These are phyloP conservation scores for Rugosomyces carneus DNA, from an alignment of 1,284 basidiomycete genomes.

Conservation along the genomic window DNA sequence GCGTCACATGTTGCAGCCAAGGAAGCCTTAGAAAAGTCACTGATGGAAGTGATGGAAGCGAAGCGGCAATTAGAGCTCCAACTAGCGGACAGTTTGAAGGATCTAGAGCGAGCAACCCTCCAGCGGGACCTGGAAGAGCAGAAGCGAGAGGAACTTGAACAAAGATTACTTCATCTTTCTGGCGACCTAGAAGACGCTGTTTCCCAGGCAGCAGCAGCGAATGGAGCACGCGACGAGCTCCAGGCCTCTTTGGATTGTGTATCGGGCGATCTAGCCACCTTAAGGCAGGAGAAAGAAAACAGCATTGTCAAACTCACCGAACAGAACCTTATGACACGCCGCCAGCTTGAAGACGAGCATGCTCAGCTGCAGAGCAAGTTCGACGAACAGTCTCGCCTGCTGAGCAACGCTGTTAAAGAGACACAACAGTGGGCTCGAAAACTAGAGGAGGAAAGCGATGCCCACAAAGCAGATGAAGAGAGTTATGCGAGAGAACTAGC, in stretches of 20 bases:
- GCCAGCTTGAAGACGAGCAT: slow-evolving; percentile 23
- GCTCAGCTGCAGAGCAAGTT: slow-evolving; percentile 20
- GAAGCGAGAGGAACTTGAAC: slow-evolving; percentile 19
- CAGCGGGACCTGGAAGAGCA: slow-evolving; percentile 17
- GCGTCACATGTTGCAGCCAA: slow-evolving; percentile 24
- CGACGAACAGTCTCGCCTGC: slow-evolving; percentile 23
- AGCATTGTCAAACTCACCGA: slow-evolving; percentile 15
- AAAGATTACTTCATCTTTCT: slow-evolving; percentile 23
- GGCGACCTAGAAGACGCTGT: slow-evolving; percentile 21
- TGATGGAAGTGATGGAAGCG: slow-evolving; percentile 16
- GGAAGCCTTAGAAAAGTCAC: slow-evolving; percentile 18
- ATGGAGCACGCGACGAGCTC: slow-evolving; percentile 22
- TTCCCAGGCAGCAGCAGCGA: slow-evolving; percentile 19
- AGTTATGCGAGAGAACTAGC: slow-evolving; percentile 17
- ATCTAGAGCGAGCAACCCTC: slow-evolving; percentile 15
- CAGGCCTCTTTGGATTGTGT: slow-evolving; percentile 22
- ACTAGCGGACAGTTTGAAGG: slow-evolving; percentile 12
- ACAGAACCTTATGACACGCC: slow-evolving; percentile 15
- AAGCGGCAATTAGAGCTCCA: slow-evolving; percentile 23
- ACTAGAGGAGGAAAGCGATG: slow-evolving; percentile 33
- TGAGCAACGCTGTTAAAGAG: slow-evolving; percentile 20
- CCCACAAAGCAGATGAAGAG: slow-evolving; percentile 22
- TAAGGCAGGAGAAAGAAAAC: slow-evolving; percentile 22
- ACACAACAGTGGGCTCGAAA: slow-evolving; percentile 18
- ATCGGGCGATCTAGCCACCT: slow-evolving; percentile 23